Evolutionary conservation across 148 eudicot genomes (phyloP), one percentile per base, ranked within the genome.

Genomic region (Drosera capensis): DNA sequence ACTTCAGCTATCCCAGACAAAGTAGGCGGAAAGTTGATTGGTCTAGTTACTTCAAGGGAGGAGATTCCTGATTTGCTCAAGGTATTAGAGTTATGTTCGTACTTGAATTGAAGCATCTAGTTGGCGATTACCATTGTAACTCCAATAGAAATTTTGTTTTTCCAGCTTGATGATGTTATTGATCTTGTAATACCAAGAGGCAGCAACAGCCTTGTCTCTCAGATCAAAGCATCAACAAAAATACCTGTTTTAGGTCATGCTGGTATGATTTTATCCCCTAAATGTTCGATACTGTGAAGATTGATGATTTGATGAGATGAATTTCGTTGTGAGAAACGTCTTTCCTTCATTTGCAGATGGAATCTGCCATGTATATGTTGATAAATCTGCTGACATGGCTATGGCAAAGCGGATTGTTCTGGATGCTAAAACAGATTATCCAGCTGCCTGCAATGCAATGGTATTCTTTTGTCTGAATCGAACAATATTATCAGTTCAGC

Each of bases 111-210:
- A 15, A 40, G 43, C 20, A 40, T 40, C 8, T 15, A 16, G 7
- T 41, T 16, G 8, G 8, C 21, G 20, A 17, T 14, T 17, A 7
- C 1, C 9, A 46, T 19, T 20, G 43, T 7, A 30, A 14, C 20
- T 39, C 43, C 29, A 48, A 49, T 54, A 8, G 38, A 56, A 36
- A 18, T 42, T 22, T 41, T 47, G 46, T 24, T 58, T 7, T 22
- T 59, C 22, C 75, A 90, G 99, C 88, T 78, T 59, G 99, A 90
- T 71, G 95, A 85, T 64, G 99, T 85, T 45, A 90, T 90, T 54
- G 95, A 90, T 62, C 95, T 90, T 55, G 99, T 90, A 54, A 90
- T 90, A 48, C 99, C 99, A 40, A 85, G 99, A 72, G 99, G 99
- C 46, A 90, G 99, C 86, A 90, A 90, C 63, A 74, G 72, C 60